Conservation (phyloP, 2,329 filamentous ascomycete genomes). For the Xylariaceae sp. region DNA sequence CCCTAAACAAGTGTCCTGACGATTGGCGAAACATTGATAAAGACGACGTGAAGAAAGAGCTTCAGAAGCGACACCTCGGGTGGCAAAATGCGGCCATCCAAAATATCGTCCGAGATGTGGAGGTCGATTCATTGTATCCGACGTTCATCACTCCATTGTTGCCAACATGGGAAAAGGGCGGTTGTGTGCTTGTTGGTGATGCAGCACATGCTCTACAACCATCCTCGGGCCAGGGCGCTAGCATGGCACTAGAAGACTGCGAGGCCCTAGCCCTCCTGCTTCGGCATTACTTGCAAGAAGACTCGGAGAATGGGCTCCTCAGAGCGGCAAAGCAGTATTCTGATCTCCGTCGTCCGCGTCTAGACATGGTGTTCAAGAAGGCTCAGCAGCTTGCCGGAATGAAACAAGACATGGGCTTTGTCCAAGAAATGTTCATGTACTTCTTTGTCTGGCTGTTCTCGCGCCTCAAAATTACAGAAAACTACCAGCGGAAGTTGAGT, state of each 20-base stretch:
- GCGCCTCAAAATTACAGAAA: constrained; percentile 6
- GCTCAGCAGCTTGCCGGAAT: constrained; percentile 27
- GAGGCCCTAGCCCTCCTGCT: constrained; percentile 22
- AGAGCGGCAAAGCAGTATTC: constrained; percentile 20
- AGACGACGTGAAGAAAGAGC: constrained; percentile 20
- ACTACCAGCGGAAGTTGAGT: constrained; percentile 19
- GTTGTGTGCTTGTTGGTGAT: constrained; percentile 28
- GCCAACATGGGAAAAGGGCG: constrained; percentile 27
- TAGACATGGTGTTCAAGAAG: constrained; percentile 27
- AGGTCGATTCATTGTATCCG: constrained; percentile 22
- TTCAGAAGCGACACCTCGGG: constrained; percentile 22
- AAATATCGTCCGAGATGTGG: constrained; percentile 21
- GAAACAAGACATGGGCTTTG: constrained; percentile 26
- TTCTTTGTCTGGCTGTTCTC: constrained; percentile 26
- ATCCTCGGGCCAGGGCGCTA: constrained; percentile 27
- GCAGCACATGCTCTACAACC: constrained; percentile 27
- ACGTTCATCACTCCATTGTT: constrained; percentile 25
- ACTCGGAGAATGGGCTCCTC: neutral
- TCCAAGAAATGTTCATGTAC: constrained; percentile 29
- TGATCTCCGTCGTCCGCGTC: constrained; percentile 23
- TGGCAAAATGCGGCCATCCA: constrained; percentile 22
- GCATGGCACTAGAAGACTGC: constrained; percentile 28
- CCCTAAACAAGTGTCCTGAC: constrained; percentile 19
- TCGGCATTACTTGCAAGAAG: constrained; percentile 12
- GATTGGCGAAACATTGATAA: constrained; percentile 28